A percentile compares a stretch with the other conserved stretches of the same genome.
These are phyloP conservation scores for Heritiera fomes DNA, from an alignment of 345 rosid genomes.

Conservation along the genomic window DNA sequence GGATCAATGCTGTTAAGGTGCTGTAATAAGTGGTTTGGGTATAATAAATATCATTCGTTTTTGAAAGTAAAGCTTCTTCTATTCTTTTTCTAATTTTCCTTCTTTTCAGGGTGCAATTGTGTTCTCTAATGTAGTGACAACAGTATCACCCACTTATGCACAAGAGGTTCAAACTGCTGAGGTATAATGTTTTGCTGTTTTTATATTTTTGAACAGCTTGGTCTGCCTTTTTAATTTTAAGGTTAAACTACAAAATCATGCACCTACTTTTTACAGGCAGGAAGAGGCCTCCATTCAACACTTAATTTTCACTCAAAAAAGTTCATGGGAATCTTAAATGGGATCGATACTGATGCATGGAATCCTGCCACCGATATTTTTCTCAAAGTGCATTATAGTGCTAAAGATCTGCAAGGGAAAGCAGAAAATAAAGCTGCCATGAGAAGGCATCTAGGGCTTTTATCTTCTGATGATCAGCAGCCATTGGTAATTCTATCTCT, in stretches of 20 bases:
- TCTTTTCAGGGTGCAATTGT: conserved; percentile 82
- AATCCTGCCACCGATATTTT: conserved; percentile 80
- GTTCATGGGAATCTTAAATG: conserved; percentile 86
- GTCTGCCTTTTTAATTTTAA: not conserved
- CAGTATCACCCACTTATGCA: conserved; percentile 95
- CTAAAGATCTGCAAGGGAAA: conserved; percentile 84
- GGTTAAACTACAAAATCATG: conserved; percentile 2
- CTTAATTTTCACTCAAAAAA: conserved; percentile 80
- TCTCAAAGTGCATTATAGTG: conserved; percentile 75
- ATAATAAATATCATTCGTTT: conserved; percentile 5
- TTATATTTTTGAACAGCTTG: not conserved
- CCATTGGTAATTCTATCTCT: conserved; percentile 64
- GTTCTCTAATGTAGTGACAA: conserved; percentile 93
- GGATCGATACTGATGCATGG: conserved; percentile 92
- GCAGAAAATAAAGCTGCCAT: conserved; percentile 68
- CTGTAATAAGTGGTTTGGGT: conserved; percentile 13
- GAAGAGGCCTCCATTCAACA: conserved; percentile 84
- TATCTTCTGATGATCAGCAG: conserved; percentile 56
- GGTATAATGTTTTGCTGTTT: conserved; percentile 45
- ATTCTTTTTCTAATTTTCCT: conserved; percentile 7
- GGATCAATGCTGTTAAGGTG: conserved; percentile 89
- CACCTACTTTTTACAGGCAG: conserved; percentile 57
- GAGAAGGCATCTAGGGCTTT: conserved; percentile 79
- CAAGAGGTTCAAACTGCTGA: conserved; percentile 91
- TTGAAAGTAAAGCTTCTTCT: not conserved